A percentile compares a stretch with the other conserved stretches of the same genome.
Evolutionary conservation across 2,329 filamentous ascomycete genomes (phyloP).

Genomic region (Claviceps sorghi): DNA sequence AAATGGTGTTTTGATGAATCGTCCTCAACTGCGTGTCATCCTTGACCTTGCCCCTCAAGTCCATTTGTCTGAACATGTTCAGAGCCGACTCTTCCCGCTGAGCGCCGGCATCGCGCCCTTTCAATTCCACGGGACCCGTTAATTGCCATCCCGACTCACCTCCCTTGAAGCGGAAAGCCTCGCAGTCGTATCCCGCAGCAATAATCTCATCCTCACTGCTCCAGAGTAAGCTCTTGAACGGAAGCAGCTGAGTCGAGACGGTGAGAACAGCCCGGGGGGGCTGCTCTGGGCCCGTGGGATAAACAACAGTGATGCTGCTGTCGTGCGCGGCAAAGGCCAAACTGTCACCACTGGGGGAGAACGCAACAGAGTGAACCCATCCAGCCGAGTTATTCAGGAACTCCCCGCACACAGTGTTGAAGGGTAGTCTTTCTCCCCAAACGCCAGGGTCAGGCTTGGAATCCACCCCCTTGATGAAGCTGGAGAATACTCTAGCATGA

Average conservation of each 20-base stretch:
- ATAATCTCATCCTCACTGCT: slow-evolving; percentile 85
- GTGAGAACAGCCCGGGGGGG: slow-evolving; percentile 81
- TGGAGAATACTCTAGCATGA: slow-evolving; percentile 85
- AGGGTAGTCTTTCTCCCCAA: slow-evolving; percentile 91
- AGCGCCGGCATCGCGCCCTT: slow-evolving; percentile 47
- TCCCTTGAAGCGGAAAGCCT: slow-evolving; percentile 81
- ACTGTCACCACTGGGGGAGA: slow-evolving; percentile 85
- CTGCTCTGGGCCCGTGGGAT: slow-evolving; percentile 81
- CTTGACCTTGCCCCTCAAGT: slow-evolving; percentile 82
- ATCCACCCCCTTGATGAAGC: slow-evolving; percentile 93
- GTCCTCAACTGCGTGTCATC: slow-evolving; percentile 93
- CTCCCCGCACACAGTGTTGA: slow-evolving; percentile 97
- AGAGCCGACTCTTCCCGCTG: slow-evolving; percentile 77
- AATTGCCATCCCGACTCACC: slow-evolving; percentile 70
- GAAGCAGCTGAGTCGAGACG: slow-evolving; percentile 76
- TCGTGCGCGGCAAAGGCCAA: slow-evolving; percentile 91
- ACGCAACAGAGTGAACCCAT: slow-evolving; percentile 88
- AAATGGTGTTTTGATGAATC: slow-evolving; percentile 92
- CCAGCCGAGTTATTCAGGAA: slow-evolving; percentile 91
- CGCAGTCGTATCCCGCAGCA: slow-evolving; percentile 79
- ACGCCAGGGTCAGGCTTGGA: slow-evolving; percentile 68
- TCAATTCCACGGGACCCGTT: slow-evolving; percentile 64
- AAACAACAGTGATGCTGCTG: slow-evolving; percentile 91
- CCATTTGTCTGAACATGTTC: slow-evolving; percentile 99
- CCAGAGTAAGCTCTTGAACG: slow-evolving; percentile 89